Evolutionary conservation across 495 filamentous ascomycete species (phyloP), one percentile per base, ranked within the genome.

Genomic region (Lophiostoma macrostomum): DNA sequence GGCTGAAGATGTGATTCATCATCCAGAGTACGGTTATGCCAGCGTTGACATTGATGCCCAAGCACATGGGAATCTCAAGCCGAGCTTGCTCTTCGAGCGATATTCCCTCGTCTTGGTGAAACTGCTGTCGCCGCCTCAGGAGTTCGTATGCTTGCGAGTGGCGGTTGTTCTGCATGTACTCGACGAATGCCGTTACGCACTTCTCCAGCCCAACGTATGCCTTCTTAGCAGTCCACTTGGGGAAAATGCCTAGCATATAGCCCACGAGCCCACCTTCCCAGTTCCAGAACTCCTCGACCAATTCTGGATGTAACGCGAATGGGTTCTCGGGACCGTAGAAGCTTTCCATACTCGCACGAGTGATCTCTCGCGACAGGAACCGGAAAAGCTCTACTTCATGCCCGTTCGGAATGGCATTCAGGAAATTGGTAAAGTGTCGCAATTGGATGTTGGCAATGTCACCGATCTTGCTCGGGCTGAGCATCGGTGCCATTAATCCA

Each of bases 361-460:
- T 48, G 19, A 63, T 31, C 32, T 50, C 27, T 1, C 50, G 38
- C 20, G 42, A 47, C 1, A 55, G 25, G 19, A 47, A 51, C 0
- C 16, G 14, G 55, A 40, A 63, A 14, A 63, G 32, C 20, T 55
- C 50, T 4, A 18, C 39, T 30, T 58, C 40, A 11, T 35, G 30
- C 1, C 40, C 38, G n/a, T 50, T 43, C 18, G 28, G n/a, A 8
- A 58, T 46, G 1, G 28, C 24, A 23, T 62, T 49, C 1, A 62
- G 32, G 34, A 47, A 44, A 4, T 31, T 38, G 36, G 45, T 68
- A 18, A 68, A 44, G 25, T 64, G 60, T 20, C 57, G 31, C 7
- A 66, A 46, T 12, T 48, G 38, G 29, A 44, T 30, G 14, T 51
- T 61, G 47, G 67, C 69, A 64, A 76, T 73, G 12, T 61, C 69